Conservation (phyloP, 2,329 filamentous ascomycete species). For the Fusarium pseudoanthophilum region DNA sequence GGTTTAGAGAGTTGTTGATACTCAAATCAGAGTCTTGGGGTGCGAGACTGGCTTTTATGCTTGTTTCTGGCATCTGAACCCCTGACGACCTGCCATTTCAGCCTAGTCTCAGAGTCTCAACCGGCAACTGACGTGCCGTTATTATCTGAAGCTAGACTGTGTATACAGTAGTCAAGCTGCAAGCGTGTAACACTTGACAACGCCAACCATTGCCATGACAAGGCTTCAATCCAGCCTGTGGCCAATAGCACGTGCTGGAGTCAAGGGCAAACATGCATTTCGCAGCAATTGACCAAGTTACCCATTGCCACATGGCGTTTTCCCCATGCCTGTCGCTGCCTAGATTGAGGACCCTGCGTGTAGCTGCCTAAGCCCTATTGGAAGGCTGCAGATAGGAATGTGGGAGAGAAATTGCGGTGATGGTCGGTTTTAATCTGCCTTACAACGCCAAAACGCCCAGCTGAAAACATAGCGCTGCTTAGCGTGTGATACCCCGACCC, state of each 20-base stretch:
- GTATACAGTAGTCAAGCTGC: background rate
- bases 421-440: conserved; percentile 21
- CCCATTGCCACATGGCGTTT: background rate
- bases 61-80: background rate
- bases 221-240: background rate
- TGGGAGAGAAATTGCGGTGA: conserved; percentile 4
- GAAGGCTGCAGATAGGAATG: background rate
- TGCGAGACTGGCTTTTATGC: conserved; percentile 21
- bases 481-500: conserved; percentile 15
- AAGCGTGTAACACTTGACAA: conserved; percentile 4
- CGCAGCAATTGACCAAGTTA: background rate
- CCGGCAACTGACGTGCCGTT: background rate
- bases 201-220: background rate
- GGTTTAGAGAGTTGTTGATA: background rate
- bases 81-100: conserved; percentile 8
- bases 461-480: conserved; percentile 39
- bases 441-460: conserved; percentile 36
- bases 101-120: conserved; percentile 3
- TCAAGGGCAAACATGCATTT: background rate
- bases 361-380: background rate
- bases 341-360: background rate
- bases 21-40: background rate
- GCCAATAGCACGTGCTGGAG: background rate
- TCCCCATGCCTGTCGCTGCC: conserved; percentile 1
- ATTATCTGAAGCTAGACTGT: background rate